Base-by-base conservation (phyloP, 1,284 basidiomycete genomes). In the Cryptococcus maquisensis region DNA sequence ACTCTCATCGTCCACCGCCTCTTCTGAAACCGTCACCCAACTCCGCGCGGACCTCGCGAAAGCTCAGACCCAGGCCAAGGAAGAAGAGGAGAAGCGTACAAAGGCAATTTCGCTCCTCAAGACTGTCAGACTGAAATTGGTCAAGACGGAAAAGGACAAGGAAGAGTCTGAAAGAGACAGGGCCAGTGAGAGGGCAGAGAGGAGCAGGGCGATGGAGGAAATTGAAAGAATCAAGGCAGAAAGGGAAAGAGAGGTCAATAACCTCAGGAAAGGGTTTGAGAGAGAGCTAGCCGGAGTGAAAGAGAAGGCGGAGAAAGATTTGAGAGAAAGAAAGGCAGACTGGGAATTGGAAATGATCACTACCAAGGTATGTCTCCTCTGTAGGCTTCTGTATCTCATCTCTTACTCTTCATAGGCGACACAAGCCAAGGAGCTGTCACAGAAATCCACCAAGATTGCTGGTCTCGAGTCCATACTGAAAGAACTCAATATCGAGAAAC, bases 1-100 rank as follows among this genome's bases (percentile, higher is more conserved):
- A 3, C 65, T 78, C 26, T 63, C 69, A 0, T 56, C 69, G 16
- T 62, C 68, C 49, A 63, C 67, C 0, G 81, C 80, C 55, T 81
- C 81, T 36, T 79, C 82, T 51, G 71, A 76, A 1, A 83, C 86
- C 43, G 73, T 84, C 1, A 80, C 82, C 4, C 79, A 80, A 40
- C 75, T 90, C 9, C 79, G 80, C 36, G 68, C 78, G 8, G 87
- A 92, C 52, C 70, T 86, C 3, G 80, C 83, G 40, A 84, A 83
- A 55, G 77, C 82, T 2, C 86, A 84, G 61, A 78, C 77, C 12
- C 59, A 79, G 2, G 85, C 84, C 1, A 94, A 89, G 71, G 92
- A 95, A 61, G 93, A 96, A 69, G 93, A 96, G 72, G 93, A 97
- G 74, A 96, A 96, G 74, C 84, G 93, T 13, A 83, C 84, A n/a